Base-by-base conservation (phyloP, 805 yeast species). In the Lachancea sp. region DNA sequence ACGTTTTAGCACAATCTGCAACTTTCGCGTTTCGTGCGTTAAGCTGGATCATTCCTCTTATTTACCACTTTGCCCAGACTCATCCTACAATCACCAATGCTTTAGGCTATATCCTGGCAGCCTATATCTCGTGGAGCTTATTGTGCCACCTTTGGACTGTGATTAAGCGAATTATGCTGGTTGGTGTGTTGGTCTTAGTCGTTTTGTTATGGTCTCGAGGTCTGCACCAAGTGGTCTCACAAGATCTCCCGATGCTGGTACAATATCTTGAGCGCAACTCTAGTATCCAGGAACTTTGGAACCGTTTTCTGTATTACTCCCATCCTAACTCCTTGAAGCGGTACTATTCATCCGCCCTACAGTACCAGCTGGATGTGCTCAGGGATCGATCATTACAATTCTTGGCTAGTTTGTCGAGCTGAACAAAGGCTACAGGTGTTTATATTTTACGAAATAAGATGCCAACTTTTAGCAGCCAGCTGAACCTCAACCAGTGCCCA, bases 181-280 rank as follows among this genome's bases (percentile, higher is more conserved):
- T 58, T 1, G 12, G 41, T 1, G 11, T 59, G 12, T 18, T 57
- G 0, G 20, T 54, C 2, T 11, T 56, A 0, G 48, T 39, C 3
- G 32, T 54, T 5, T 55, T 63, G 49, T 34, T 65, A 13, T 64
- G 63, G 33, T n/a, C 56, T 15, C 52, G 71, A 36, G 71, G 71
- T 1, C 40, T 34, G 20, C 34, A 29, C 13, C 43, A 34, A 12
- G 39, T 40, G 19, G 31, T 40, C 19, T 34, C 40, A 15, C 31
- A 26, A 18, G 43, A 40, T 18, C 18, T 35, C 12, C 43, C 43
- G 4, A 17, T 29, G 8, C 20, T 40, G 12, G 15, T 34, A 4
- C 39, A 40, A 8, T 19, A 31, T 18, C 15, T 40, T 8, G 29
- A 13, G 15, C 36, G 21, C 19, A 32, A 40, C 19, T 15, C 43